Base-by-base conservation (phyloP, 768 basidiomycete genomes). In the Mycena galericulata region DNA sequence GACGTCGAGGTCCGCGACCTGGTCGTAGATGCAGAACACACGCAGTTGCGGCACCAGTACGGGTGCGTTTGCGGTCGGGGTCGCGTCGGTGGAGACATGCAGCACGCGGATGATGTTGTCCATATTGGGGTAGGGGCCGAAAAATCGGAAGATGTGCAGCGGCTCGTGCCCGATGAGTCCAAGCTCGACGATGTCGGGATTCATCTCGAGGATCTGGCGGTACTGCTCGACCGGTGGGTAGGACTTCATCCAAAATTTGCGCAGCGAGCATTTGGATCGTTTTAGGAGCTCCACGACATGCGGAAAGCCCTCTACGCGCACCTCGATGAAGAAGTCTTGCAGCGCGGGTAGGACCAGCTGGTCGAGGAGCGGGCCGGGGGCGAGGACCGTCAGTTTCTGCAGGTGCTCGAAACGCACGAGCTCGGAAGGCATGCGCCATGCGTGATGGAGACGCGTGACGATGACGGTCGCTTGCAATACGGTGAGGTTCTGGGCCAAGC, bases 221-320 rank as follows among this genome's bases (percentile, higher is more conserved):
- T 58, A 58, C 29, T 30, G 41, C 56, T 6, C 12, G 1, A 17
- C 29, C n/a, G 29, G 45, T 32, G 57, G 57, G 22, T 46, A 30
- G 5, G 43, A 30, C 45, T 59, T 59, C n/a, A 59, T 47, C 57
- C 57, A 59, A 32, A 59, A 59, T 32, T 46, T 59, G 57, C 57
- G 45, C 10, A 59, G 57, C 9, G 57, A 34, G 45, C 57, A 46
- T 2, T 24, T n/a, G 57, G 57, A 47, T 43, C 57, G 57, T 45
- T 24, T 29, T 5, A 59, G 14, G 43, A 59, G 57, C 3, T 18
- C 20, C 30, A 59, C 57, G 57, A 59, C 45, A 45, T 59, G 43
- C 24, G 43, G 57, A 32, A 59, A 59, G 20, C 34, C 45, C 30
- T 3, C 15, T 15, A 45, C 29, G 57, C 17, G 17, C 12, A 30